A percentile compares a stretch with the other conserved stretches of the same genome.
Evolutionary conservation across 1,139 yeast species (phyloP).

Genomic region (Geotrichum cucujoidarum): DNA sequence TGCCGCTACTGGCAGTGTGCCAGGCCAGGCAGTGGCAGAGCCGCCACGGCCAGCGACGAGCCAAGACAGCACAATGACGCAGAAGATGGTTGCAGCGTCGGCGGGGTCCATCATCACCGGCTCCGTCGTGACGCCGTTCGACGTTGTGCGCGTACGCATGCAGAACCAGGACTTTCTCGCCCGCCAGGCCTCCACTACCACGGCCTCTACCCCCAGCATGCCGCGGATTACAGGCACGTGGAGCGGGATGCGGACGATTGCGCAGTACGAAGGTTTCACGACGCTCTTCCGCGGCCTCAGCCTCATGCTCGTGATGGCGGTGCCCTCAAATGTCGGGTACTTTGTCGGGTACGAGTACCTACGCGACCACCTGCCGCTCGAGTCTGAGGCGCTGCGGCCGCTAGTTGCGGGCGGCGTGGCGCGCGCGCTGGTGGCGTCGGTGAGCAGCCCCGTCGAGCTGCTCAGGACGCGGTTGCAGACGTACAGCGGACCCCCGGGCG

Average conservation of each 20-base stretch:
- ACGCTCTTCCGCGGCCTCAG: constrained; percentile 90
- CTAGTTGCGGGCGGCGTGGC: constrained; percentile 82
- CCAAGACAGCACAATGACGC: constrained; percentile 45
- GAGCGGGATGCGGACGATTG: constrained; percentile 65
- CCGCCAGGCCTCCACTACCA: constrained; percentile 10
- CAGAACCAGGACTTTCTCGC: constrained; percentile 66
- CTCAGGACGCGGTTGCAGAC: constrained; percentile 85
- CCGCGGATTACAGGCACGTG: constrained; percentile 50
- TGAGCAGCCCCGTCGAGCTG: constrained; percentile 80
- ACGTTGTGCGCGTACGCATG: constrained; percentile 81
- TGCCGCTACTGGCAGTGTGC: neutral
- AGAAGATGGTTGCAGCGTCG: constrained; percentile 85
- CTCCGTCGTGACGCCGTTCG: constrained; percentile 79
- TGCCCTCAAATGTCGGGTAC: constrained; percentile 89
- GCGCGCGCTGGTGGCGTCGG: constrained; percentile 74
- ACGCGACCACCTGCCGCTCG: constrained; percentile 65
- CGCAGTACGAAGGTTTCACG: constrained; percentile 62
- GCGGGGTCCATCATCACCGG: constrained; percentile 85
- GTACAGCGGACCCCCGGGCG: constrained; percentile 44
- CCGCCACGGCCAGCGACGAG: neutral
- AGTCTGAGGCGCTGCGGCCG: constrained; percentile 57
- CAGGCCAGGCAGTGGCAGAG: too few relatives aligned
- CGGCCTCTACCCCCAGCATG: neutral
- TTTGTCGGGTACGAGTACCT: constrained; percentile 89
- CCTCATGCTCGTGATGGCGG: constrained; percentile 79